Percentiles rank a stretch among this genome's conserved stretches.
Conservation (phyloP, 305 asterid genomes). For the Fraxinus greggii region DNA sequence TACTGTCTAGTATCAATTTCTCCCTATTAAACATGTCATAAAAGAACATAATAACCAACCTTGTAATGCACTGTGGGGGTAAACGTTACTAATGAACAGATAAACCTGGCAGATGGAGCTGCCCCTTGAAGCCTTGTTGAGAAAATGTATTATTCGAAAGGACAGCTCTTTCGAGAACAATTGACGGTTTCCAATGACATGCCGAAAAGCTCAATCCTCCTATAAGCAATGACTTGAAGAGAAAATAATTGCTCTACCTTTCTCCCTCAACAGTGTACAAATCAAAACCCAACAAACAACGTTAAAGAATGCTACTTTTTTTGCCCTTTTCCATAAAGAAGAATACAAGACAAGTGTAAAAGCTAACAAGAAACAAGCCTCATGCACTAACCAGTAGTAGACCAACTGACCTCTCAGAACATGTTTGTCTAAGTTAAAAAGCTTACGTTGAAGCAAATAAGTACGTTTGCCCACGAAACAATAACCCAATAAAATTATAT, state of each 20-base stretch:
- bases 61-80: slow-evolving; percentile 19
- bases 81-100: slow-evolving; percentile 26
- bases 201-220: slow-evolving; percentile 4
- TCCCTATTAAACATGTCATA: background rate
- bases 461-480: background rate
- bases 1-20: background rate
- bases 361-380: slow-evolving; percentile 23
- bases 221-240: slow-evolving; percentile 33
- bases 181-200: slow-evolving; percentile 26
- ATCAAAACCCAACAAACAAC: slow-evolving; percentile 34
- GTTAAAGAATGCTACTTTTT: slow-evolving; percentile 16
- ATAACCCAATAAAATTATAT: slow-evolving; percentile 40
- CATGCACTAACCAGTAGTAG: slow-evolving; percentile 20
- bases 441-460: background rate
- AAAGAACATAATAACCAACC: slow-evolving; percentile 5
- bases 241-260: slow-evolving; percentile 60
- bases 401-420: slow-evolving; percentile 8
- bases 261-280: slow-evolving; percentile 52
- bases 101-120: slow-evolving; percentile 23
- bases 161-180: slow-evolving; percentile 18
- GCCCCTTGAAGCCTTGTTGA: slow-evolving; percentile 28
- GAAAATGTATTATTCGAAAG: slow-evolving; percentile 13
- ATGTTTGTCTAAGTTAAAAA: background rate
- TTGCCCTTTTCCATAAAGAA: slow-evolving; percentile 30
- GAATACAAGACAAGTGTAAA: slow-evolving; percentile 22